These are phyloP conservation scores for Trapa bicornis DNA, from an alignment of 345 rosid species.

Conservation along the genomic window DNA sequence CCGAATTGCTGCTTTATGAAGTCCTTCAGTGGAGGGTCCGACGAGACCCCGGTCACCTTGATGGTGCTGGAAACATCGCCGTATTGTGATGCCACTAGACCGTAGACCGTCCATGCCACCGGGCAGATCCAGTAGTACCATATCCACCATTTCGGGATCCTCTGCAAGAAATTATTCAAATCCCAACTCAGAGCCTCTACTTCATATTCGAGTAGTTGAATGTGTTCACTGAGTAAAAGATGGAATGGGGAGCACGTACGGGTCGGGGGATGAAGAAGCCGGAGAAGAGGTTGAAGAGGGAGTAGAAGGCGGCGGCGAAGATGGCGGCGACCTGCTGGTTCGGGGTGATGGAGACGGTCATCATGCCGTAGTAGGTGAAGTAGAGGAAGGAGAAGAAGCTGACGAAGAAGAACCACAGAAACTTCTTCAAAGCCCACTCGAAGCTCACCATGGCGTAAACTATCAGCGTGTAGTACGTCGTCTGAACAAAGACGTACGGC, in stretches of 20 bases:
- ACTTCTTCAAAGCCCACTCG: constrained; percentile 61
- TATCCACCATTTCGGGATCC: constrained; percentile 77
- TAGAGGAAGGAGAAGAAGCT: constrained; percentile 77
- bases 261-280: constrained; percentile 90
- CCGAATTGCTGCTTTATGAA: constrained; percentile 49
- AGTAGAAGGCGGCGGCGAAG: constrained; percentile 58
- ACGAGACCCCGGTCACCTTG: constrained; percentile 23
- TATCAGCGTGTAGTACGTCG: constrained; percentile 45
- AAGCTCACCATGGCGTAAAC: constrained; percentile 73
- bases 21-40: constrained; percentile 22
- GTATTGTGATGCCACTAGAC: constrained; percentile 54
- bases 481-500: constrained; percentile 60
- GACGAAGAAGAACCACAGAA: constrained; percentile 75
- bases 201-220: no score
- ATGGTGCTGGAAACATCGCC: constrained; percentile 41
- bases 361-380: constrained; percentile 96
- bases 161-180: constrained; percentile 19
- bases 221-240: background rate
- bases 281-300: constrained; percentile 69
- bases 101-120: constrained; percentile 73
- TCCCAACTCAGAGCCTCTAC: no score
- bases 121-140: constrained; percentile 97
- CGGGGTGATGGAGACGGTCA: constrained; percentile 77
- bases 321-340: constrained; percentile 75
- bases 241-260: constrained; percentile 19